phyloP scores from a whole-genome alignment of 75 land plant species.

The Pinus taeda region DNA sequence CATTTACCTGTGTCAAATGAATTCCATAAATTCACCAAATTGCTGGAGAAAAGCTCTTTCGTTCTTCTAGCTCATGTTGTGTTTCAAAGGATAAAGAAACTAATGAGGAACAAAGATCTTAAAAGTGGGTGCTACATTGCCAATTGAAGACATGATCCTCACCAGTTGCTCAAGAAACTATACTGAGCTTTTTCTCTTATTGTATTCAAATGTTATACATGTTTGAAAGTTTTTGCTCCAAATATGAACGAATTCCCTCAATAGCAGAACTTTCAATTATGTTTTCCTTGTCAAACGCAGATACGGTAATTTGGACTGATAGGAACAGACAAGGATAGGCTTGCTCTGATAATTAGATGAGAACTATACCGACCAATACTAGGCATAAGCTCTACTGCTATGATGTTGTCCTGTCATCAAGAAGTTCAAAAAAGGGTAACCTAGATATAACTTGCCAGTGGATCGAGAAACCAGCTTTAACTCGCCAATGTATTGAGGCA shows the following conservation, averaged over 20 bases:
- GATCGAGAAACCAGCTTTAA: too few relatives aligned
- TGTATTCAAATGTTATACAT: not conserved
- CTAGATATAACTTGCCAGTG: not conserved
- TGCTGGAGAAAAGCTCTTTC: not conserved
- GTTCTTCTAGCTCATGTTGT: not conserved
- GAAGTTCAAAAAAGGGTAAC: not conserved
- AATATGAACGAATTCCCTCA: not conserved
- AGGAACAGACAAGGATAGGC: not conserved
- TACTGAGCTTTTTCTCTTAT: not conserved
- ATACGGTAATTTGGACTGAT: not conserved
- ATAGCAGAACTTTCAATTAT: not conserved
- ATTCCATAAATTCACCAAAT: conserved; percentile 1
- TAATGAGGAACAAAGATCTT: not conserved
- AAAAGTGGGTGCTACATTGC: not conserved
- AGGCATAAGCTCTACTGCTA: not conserved
- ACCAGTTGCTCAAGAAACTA: not conserved
- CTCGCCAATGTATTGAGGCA: not conserved
- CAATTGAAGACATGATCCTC: not conserved
- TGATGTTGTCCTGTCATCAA: not conserved
- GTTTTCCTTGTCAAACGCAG: not conserved
- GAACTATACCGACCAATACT: not conserved
- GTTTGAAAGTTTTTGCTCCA: not conserved
- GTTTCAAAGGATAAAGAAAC: not conserved
- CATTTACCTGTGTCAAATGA: conserved; percentile 6
- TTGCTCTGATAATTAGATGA: not conserved